Base-by-base conservation (phyloP, 2,329 filamentous ascomycete genomes). In the Monosporascus cannonballus region DNA sequence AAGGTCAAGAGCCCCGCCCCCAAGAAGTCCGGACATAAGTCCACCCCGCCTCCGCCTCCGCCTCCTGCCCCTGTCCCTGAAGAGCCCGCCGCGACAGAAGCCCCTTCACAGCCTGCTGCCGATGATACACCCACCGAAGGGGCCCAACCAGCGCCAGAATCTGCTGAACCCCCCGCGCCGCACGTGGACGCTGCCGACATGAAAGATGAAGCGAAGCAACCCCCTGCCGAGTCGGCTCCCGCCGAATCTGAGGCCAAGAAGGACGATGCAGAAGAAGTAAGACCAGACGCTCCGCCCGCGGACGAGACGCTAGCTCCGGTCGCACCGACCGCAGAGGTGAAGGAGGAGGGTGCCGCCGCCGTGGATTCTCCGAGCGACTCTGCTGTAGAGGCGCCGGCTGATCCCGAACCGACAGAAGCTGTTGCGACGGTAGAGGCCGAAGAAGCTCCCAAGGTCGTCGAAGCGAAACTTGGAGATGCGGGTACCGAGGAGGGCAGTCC, bases 1-100 rank as follows among this genome's bases (percentile, higher is more conserved):
- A 54, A 62, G 50, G 49, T 54, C 22, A 59, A 58, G 50, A 51
- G 25, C 41, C 38, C 11, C 7, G 56, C 52, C 30, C 11, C 11
- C 17, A 50, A 49, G 17, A 56, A 59, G 25, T 1, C 37, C 37
- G 38, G 39, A 44, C 41, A 52, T 25, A 48, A 22, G 18, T 39
- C 24, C 11, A 42, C 17, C 14, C 48, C 24, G 15, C 34, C 24
- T 22, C 48, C 18, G n/a, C 22, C 34, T 6, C 11, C 37, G 5
- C 3, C 34, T 11, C 9, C 30, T 14, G 30, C 30, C 4, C 30
- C 30, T 34, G 9, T 14, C 11, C 30, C 30, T 14, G 30, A 14
- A 20, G 17, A 49, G 17, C 36, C 34, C 37, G 15, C 52, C 20
- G 20, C 41, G 36, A 46, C 47, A 46, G 9, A 46, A 48, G 30